Evolutionary conservation across 371 early-diverging fungal genomes (phyloP).

Genomic region (Fennellomyces sp.): DNA sequence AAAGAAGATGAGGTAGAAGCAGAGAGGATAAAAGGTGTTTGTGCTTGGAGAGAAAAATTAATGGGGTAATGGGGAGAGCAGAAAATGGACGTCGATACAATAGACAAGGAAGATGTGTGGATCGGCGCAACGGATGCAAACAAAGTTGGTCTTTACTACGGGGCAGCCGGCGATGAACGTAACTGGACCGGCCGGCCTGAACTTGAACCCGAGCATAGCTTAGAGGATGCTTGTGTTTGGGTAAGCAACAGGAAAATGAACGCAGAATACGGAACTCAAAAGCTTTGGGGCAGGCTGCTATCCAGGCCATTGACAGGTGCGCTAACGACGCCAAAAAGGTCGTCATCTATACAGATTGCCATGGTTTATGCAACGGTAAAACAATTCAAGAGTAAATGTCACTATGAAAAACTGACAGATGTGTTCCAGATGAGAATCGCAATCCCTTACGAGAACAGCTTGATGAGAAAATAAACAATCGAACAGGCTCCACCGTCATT

Average conservation of each 20-base stretch:
- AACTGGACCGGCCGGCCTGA: conserved; percentile 7
- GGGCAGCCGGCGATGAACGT: neutral
- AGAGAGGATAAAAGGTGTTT: no score
- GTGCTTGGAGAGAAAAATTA: neutral
- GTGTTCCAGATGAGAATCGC: neutral
- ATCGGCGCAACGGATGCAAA: neutral
- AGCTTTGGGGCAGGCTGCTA: conserved; percentile 11
- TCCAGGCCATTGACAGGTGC: conserved; percentile 4
- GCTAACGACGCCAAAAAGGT: neutral
- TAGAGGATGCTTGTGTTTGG: conserved; percentile 9
- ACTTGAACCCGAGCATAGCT: neutral
- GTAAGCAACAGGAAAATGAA: no score
- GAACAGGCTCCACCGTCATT: conserved; percentile 1
- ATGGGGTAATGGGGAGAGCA: neutral
- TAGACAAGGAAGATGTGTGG: neutral
- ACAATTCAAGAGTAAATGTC: neutral
- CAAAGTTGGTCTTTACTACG: conserved; percentile 4
- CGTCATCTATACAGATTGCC: conserved; percentile 7
- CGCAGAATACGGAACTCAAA: no score
- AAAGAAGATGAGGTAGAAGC: neutral
- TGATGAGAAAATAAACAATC: neutral
- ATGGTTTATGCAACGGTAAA: conserved; percentile 2
- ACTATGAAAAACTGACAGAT: neutral
- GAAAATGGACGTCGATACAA: neutral
- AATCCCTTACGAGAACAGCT: conserved; percentile 3